Percentiles rank a stretch among this genome's conserved stretches.
phyloP scores from a whole-genome alignment of 345 rosid genomes.

The Murraya paniculata region DNA sequence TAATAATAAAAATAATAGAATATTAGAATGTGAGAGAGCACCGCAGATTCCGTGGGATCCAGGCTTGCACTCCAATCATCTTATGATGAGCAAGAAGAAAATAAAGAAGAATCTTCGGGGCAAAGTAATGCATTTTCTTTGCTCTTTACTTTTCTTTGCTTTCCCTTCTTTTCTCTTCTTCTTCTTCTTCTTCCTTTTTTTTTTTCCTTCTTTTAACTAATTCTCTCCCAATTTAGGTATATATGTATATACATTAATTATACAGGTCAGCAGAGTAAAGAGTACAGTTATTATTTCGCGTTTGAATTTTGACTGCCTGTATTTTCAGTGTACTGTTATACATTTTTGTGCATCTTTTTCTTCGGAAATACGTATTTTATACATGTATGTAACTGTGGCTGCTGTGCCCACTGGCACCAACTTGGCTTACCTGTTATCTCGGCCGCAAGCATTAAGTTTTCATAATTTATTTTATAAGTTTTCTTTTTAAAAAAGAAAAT shows the following conservation, averaged over 20 bases:
- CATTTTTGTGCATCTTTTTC: background rate
- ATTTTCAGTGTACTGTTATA: background rate
- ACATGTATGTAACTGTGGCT: background rate
- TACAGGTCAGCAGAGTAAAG: too few species aligned
- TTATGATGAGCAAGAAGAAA: too few species aligned
- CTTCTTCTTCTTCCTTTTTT: background rate
- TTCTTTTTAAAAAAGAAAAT: background rate
- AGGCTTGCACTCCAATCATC: slow-evolving; percentile 49
- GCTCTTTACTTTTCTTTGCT: background rate
- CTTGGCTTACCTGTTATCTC: background rate
- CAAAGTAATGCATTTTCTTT: background rate
- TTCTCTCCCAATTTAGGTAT: background rate
- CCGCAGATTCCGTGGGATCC: slow-evolving; percentile 51
- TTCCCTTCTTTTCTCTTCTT: background rate
- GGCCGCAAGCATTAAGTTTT: too few species aligned
- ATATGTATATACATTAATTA: too few species aligned
- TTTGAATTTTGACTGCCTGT: background rate
- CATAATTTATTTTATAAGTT: background rate
- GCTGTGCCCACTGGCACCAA: background rate
- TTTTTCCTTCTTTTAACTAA: background rate
- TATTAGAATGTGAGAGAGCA: slow-evolving; percentile 10
- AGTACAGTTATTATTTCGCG: background rate
- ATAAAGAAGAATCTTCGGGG: background rate
- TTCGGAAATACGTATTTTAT: background rate
- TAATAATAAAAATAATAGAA: background rate